Evolutionary conservation across 2,329 filamentous ascomycete genomes (phyloP).

Genomic region (Lizonia empirigonia): DNA sequence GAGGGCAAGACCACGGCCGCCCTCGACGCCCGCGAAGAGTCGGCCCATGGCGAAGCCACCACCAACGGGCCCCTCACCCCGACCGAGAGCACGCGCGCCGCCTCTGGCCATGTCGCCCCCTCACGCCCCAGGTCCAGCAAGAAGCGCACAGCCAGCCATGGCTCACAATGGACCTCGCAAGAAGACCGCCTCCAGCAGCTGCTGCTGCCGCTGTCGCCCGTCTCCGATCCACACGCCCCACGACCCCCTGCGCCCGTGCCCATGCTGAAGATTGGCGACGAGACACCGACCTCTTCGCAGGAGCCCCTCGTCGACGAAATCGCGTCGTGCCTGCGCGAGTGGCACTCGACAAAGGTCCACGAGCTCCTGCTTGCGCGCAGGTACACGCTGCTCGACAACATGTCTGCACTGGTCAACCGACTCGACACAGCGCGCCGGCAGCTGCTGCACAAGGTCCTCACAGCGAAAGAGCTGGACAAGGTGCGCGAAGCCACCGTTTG

Average conservation of each 20-base stretch:
- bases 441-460: constrained; percentile 92
- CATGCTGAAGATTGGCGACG: constrained; percentile 96
- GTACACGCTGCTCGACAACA: constrained; percentile 79
- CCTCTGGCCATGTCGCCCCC: constrained; percentile 36
- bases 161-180: constrained; percentile 48
- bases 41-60: constrained; percentile 22
- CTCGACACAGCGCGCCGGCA: constrained; percentile 86
- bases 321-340: constrained; percentile 93
- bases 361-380: constrained; percentile 83
- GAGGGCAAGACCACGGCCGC: constrained; percentile 48
- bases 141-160: constrained; percentile 43
- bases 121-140: constrained; percentile 38
- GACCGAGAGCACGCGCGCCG: constrained; percentile 45
- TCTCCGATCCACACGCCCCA: constrained; percentile 66
- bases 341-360: constrained; percentile 97
- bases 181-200: constrained; percentile 48
- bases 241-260: constrained; percentile 92
- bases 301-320: constrained; percentile 98
- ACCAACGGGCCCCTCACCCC: constrained; percentile 48
- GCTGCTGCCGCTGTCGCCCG: constrained; percentile 47
- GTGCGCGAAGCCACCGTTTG: constrained; percentile 91
- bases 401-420: constrained; percentile 79
- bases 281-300: constrained; percentile 84
- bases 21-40: constrained; percentile 24
- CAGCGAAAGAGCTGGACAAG: constrained; percentile 77